phyloP scores from a whole-genome alignment of 2,329 filamentous ascomycete species.

The Macrophomina phaseolina region DNA sequence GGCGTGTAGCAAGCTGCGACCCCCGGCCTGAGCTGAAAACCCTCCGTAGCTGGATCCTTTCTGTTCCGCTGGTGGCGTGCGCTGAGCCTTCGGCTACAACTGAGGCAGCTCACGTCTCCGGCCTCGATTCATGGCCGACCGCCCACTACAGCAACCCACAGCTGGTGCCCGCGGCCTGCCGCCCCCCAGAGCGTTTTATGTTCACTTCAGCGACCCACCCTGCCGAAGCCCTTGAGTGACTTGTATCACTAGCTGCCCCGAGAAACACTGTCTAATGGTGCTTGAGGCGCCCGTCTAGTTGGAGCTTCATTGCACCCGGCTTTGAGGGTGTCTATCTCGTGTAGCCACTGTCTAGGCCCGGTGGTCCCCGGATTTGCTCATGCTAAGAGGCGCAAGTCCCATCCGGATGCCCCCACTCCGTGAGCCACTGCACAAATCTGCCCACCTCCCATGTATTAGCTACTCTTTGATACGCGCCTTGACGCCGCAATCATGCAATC shows the following conservation, averaged over 20 bases:
- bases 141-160: background rate
- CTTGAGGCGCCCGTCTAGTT: background rate
- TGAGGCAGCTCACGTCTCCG: slow-evolving; percentile 19
- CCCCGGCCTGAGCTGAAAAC: background rate
- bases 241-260: background rate
- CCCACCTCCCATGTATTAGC: slow-evolving; percentile 8
- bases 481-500: slow-evolving; percentile 14
- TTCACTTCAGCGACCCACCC: background rate
- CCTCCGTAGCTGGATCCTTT: slow-evolving; percentile 1
- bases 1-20: background rate
- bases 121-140: background rate
- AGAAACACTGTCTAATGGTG: background rate
- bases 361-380: background rate
- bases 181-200: background rate
- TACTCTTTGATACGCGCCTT: slow-evolving; percentile 12
- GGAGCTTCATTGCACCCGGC: background rate
- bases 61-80: background rate
- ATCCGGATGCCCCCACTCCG: slow-evolving; percentile 13
- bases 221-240: background rate
- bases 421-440: background rate
- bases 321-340: slow-evolving; percentile 8
- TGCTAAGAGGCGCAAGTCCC: background rate
- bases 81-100: slow-evolving; percentile 4
- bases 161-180: background rate
- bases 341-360: slow-evolving; percentile 3